Conservation (phyloP, 2,329 filamentous ascomycete genomes). For the Penicillium concentricum region DNA sequence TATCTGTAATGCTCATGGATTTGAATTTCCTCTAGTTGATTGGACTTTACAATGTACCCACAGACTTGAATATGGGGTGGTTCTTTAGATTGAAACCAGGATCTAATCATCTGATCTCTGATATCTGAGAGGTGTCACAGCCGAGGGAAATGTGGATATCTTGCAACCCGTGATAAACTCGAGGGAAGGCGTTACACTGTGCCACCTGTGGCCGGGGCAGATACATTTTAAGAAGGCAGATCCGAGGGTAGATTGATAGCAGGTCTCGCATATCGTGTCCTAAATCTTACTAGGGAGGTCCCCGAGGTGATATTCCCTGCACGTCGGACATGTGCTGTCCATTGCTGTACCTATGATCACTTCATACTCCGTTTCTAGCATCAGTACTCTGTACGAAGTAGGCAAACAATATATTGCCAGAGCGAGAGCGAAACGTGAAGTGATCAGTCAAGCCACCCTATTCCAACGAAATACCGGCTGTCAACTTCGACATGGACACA, state of each 20-base stretch:
- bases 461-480: neutral
- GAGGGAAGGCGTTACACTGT: constrained; percentile 1
- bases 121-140: neutral
- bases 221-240: neutral
- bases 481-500: neutral
- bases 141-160: neutral
- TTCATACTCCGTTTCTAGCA: neutral
- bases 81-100: neutral
- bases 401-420: neutral
- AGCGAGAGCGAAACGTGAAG: neutral
- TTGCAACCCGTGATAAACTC: neutral
- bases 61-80: neutral
- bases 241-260: neutral
- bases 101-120: neutral
- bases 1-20: neutral
- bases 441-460: neutral
- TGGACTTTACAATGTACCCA: neutral
- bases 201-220: neutral
- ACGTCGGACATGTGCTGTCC: neutral
- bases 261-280: neutral
- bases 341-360: neutral
- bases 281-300: neutral
- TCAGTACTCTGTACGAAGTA: no score
- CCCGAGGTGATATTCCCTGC: neutral
- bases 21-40: neutral